phyloP scores from a whole-genome alignment of 192 early-diverging fungal species.

The Martensiomyces pterosporus region DNA sequence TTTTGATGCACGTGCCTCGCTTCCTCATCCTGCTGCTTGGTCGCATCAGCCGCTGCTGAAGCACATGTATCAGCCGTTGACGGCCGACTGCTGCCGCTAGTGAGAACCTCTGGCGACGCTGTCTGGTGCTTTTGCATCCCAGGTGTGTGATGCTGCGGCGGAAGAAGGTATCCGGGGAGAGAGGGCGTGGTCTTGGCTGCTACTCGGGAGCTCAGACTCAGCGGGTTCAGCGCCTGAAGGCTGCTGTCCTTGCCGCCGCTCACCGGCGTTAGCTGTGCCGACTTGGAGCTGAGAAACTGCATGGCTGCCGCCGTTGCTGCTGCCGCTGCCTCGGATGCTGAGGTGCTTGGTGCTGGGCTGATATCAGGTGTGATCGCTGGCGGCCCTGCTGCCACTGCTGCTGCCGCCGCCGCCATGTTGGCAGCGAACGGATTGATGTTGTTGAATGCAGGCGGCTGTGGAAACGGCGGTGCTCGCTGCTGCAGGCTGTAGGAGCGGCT shows the following conservation, averaged over 20 bases:
- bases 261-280: too few relatives aligned
- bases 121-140: slow-evolving; percentile 20
- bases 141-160: slow-evolving; percentile 6
- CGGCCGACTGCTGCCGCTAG: neutral
- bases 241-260: too few relatives aligned
- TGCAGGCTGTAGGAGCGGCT: neutral
- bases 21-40: neutral
- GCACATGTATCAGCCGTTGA: neutral
- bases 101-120: slow-evolving; percentile 8
- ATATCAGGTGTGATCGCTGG: slow-evolving; percentile 4
- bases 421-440: too few relatives aligned
- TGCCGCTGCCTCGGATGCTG: neutral
- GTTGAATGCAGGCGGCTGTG: too few relatives aligned
- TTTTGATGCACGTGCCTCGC: too few relatives aligned
- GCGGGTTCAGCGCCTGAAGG: slow-evolving; percentile 5
- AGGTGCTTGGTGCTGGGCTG: neutral
- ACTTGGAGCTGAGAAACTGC: too few relatives aligned
- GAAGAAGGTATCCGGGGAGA: slow-evolving; percentile 27
- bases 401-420: slow-evolving; percentile 1
- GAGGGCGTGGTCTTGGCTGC: slow-evolving; percentile 35
- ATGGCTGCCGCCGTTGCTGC: slow-evolving; percentile 2
- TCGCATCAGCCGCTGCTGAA: neutral
- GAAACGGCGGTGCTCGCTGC: neutral
- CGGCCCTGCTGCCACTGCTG: slow-evolving; percentile 5
- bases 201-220: slow-evolving; percentile 18